phyloP scores from a whole-genome alignment of 2,329 filamentous ascomycete species.

The Ophiostoma triangulosporum region DNA sequence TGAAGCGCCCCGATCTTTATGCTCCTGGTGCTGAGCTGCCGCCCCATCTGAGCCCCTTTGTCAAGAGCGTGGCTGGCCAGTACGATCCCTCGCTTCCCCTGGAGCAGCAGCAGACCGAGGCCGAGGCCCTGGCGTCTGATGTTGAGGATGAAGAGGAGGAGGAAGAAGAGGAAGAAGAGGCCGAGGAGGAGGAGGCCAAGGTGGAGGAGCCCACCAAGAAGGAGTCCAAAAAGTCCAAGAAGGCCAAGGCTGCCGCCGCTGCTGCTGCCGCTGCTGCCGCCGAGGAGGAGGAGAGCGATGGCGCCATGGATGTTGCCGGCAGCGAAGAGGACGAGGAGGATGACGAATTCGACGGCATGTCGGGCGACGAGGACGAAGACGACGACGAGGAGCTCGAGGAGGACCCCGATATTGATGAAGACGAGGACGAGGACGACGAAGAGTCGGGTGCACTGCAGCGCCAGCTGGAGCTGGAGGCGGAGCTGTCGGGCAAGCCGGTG shows the following conservation, averaged over 20 bases:
- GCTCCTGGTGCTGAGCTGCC: constrained; percentile 80
- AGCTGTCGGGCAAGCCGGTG: constrained; percentile 58
- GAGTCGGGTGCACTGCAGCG: constrained; percentile 53
- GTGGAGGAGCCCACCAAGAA: constrained; percentile 9
- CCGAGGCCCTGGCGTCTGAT: constrained; percentile 61
- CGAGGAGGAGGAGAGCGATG: constrained; percentile 24
- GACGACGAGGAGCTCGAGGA: constrained; percentile 31
- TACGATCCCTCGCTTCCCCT: constrained; percentile 84
- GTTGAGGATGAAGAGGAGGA: constrained; percentile 35
- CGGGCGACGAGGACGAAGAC: constrained; percentile 16
- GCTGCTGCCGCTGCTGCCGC: constrained; percentile 20
- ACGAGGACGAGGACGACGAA: constrained; percentile 43
- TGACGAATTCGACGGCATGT: constrained; percentile 22
- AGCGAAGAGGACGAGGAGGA: constrained; percentile 33
- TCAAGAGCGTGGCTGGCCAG: constrained; percentile 70
- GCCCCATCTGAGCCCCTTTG: constrained; percentile 91
- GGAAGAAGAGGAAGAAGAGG: constrained; percentile 26
- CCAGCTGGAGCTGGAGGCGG: constrained; percentile 85
- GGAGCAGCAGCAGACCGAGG: constrained; percentile 77
- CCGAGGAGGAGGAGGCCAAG: constrained; percentile 19
- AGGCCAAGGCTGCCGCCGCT: constrained; percentile 26
- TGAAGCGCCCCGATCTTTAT: constrained; percentile 78
- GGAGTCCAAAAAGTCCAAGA: constrained; percentile 23
- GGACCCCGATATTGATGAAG: constrained; percentile 22
- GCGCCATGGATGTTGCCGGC: constrained; percentile 33